Evolutionary conservation across 345 rosid genomes (phyloP).

Genomic region (Ailanthus altissimus): DNA sequence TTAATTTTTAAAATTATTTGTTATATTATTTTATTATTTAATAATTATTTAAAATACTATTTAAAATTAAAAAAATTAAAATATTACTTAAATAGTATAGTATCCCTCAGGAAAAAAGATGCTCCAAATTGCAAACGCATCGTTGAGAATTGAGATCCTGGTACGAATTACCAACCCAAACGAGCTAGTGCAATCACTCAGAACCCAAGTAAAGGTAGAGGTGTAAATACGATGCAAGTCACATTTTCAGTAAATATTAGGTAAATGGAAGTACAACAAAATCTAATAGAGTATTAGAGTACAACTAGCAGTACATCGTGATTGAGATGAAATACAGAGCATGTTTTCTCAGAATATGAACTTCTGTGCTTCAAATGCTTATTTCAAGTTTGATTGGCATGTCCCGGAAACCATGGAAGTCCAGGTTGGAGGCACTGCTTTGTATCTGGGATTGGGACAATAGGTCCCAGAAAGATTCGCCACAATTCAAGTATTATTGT

Average conservation of each 20-base stretch:
- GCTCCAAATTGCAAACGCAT: no score
- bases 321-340: not conserved
- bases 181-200: not conserved
- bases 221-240: not conserved
- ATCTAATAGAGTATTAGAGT: not conserved
- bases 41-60: no score
- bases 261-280: no score
- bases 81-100: no score
- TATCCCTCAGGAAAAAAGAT: no score
- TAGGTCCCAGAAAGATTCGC: constrained; percentile 94
- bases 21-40: no score
- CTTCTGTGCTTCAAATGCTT: not conserved
- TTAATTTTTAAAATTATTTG: no score
- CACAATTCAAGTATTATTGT: constrained; percentile 92
- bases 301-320: constrained; percentile 11
- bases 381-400: constrained; percentile 28
- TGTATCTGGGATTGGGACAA: constrained; percentile 55
- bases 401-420: constrained; percentile 75
- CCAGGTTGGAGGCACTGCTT: constrained; percentile 70
- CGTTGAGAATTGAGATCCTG: not conserved
- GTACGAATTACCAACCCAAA: not conserved
- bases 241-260: not conserved
- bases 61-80: no score
- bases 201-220: not conserved
- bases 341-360: not conserved